Percentiles rank a stretch among this genome's conserved stretches.
Evolutionary conservation across 148 eudicot genomes (phyloP).

Genomic region (Nepenthes gracilis): DNA sequence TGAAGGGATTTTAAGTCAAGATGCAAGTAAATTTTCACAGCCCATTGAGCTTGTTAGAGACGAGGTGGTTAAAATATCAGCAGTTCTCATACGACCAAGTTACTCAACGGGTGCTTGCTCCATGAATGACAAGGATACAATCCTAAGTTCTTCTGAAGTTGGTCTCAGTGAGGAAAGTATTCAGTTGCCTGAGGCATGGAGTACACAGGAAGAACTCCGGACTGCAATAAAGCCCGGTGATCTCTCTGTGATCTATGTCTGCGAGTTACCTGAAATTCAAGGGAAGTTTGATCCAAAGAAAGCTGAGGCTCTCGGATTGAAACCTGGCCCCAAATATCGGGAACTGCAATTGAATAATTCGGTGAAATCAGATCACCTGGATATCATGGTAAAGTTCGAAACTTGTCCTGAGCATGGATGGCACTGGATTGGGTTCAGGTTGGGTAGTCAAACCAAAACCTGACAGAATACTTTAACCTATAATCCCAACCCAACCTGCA

Average conservation of each 20-base stretch:
- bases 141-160: constrained; percentile 1
- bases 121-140: not conserved
- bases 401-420: not conserved
- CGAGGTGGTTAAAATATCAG: constrained; percentile 88
- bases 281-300: constrained; percentile 84
- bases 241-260: constrained; percentile 67
- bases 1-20: constrained; percentile 21
- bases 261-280: constrained; percentile 78
- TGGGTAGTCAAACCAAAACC: no score
- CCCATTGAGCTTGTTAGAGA: constrained; percentile 61
- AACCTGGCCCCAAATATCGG: constrained; percentile 71
- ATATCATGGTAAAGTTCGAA: constrained; percentile 47
- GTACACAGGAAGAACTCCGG: constrained; percentile 11
- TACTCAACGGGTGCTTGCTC: not conserved
- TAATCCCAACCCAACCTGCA: no score
- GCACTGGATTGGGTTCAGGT: no score
- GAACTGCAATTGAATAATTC: constrained; percentile 64
- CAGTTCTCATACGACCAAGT: constrained; percentile 57
- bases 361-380: constrained; percentile 54
- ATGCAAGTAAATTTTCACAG: constrained; percentile 22
- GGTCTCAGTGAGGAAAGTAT: constrained; percentile 1
- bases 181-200: constrained; percentile 6
- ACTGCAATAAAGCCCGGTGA: constrained; percentile 49
- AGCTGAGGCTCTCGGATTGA: constrained; percentile 78
- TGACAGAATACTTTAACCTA: no score